phyloP scores from a whole-genome alignment of 208 protist species.

The Jaenimonas drosophilae region DNA sequence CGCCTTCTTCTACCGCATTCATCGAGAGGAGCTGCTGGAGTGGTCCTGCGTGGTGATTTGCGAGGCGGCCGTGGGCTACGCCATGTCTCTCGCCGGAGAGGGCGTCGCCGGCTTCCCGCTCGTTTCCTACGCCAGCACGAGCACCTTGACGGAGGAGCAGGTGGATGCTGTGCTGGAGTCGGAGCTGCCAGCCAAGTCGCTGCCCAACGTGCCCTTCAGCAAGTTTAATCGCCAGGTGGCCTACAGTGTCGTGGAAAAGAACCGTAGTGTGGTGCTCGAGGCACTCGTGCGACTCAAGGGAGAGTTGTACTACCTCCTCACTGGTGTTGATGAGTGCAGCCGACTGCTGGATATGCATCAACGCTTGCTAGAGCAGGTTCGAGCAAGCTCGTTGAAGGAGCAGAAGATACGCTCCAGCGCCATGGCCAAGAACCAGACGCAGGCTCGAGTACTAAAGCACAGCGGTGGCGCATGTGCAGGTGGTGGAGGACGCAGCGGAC shows the following conservation, averaged over 20 bases:
- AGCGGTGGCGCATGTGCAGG: too few species aligned
- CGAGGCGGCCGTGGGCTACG: constrained; percentile 27
- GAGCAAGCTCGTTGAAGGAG: background rate
- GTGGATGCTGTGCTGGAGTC: constrained; percentile 23
- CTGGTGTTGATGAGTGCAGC: constrained; percentile 24
- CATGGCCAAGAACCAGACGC: too few species aligned
- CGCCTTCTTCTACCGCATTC: constrained; percentile 28
- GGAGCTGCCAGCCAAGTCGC: constrained; percentile 13
- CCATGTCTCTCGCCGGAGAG: constrained; percentile 17
- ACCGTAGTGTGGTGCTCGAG: constrained; percentile 24
- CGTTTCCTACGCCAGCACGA: constrained; percentile 10
- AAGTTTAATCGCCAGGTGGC: constrained; percentile 12
- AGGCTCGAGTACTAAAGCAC: too few species aligned
- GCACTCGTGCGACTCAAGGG: constrained; percentile 30
- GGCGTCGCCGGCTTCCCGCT: constrained; percentile 16
- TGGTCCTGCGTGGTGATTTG: constrained; percentile 29
- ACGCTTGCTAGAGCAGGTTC: constrained; percentile 1
- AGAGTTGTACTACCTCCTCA: constrained; percentile 37
- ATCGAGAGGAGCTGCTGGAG: constrained; percentile 29
- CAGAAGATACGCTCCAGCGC: too few species aligned
- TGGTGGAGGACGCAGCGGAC: too few species aligned
- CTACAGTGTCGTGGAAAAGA: constrained; percentile 16
- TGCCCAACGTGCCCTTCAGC: constrained; percentile 19
- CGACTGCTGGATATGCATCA: constrained; percentile 18
- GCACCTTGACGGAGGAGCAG: constrained; percentile 20